These are phyloP conservation scores for Pueraria montana DNA, from an alignment of 306 rosid genomes.

Conservation along the genomic window DNA sequence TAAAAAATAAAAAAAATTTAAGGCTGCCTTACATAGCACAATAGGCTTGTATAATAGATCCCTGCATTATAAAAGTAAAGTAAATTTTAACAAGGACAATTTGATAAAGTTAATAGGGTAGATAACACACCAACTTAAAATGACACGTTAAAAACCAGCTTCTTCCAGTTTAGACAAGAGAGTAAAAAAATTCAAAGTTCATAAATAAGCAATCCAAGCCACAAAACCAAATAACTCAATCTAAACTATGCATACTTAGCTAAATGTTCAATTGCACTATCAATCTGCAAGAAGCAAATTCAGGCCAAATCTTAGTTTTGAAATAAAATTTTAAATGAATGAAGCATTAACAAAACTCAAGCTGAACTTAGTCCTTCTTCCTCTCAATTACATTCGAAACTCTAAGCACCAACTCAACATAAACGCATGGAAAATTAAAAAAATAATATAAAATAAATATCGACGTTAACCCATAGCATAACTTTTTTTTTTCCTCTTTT, in stretches of 20 bases:
- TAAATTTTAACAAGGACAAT: no score
- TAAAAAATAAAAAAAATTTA: neutral
- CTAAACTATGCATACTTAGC: neutral
- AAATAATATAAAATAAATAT: neutral
- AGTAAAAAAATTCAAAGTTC: neutral
- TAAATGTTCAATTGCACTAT: neutral
- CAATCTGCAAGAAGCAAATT: neutral
- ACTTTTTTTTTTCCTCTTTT: no score
- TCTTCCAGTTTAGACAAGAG: neutral
- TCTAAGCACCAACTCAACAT: neutral
- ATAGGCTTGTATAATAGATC: constrained; percentile 87
- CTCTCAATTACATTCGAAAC: neutral
- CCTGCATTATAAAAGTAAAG: constrained; percentile 62
- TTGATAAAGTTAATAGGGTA: constrained; percentile 19
- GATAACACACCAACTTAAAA: no score
- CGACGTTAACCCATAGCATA: neutral
- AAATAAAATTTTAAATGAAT: neutral
- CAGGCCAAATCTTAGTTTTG: neutral
- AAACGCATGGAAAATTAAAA: neutral
- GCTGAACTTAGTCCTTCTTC: neutral
- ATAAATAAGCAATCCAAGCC: neutral
- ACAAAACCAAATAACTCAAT: neutral
- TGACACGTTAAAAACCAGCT: neutral
- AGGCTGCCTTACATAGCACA: constrained; percentile 73
- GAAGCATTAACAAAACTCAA: neutral